Evolutionary conservation across 2,329 filamentous ascomycete species (phyloP).

Genomic region (Scedosporium boydii): DNA sequence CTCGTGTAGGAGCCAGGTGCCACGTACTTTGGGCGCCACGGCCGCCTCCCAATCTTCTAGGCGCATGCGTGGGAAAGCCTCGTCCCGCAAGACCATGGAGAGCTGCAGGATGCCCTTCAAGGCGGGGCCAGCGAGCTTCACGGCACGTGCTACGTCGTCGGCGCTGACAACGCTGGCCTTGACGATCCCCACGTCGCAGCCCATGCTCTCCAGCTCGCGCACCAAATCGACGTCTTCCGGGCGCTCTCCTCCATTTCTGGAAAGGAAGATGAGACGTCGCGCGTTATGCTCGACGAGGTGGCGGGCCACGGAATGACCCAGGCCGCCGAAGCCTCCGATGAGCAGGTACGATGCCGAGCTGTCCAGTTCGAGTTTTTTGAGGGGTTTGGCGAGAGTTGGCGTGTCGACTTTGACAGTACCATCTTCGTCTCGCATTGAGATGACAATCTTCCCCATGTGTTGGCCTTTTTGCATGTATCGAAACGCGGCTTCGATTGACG

Average conservation of each 20-base stretch:
- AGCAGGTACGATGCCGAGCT: conserved; percentile 15
- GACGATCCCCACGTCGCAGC: conserved; percentile 14
- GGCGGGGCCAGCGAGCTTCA: conserved; percentile 2
- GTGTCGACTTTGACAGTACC: background rate
- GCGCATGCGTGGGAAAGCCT: conserved; percentile 19
- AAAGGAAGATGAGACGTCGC: conserved; percentile 14
- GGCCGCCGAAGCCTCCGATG: conserved; percentile 18
- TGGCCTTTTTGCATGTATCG: conserved; percentile 30
- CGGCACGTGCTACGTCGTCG: conserved; percentile 17
- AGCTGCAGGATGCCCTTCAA: background rate
- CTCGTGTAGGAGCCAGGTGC: conserved; percentile 26
- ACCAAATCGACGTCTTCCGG: conserved; percentile 7
- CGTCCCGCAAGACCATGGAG: background rate
- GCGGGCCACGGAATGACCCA: conserved; percentile 15
- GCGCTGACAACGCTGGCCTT: conserved; percentile 20
- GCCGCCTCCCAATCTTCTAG: conserved; percentile 19
- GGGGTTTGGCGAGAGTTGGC: background rate
- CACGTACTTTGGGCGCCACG: conserved; percentile 20
- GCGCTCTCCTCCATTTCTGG: conserved; percentile 5
- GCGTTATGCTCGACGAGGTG: conserved; percentile 19
- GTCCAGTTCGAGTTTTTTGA: background rate
- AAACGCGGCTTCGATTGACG: conserved; percentile 27
- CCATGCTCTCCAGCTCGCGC: conserved; percentile 12
- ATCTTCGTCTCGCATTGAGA: conserved; percentile 7
- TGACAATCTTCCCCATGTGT: conserved; percentile 32